Evolutionary conservation across 2,329 filamentous ascomycete species (phyloP).

Genomic region (Aspergillus spinulosporus): DNA sequence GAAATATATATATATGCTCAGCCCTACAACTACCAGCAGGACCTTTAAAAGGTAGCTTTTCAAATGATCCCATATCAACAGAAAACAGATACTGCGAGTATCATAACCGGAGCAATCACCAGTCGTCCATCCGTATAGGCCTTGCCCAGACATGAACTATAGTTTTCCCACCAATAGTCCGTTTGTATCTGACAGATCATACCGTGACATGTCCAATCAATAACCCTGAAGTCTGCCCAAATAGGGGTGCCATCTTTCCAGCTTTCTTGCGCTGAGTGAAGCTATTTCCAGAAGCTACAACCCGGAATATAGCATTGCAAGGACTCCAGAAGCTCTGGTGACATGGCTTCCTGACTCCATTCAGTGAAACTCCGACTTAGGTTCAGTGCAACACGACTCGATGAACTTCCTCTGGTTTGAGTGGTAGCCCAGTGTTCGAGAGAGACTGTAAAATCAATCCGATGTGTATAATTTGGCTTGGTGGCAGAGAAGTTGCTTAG

Average conservation of each 20-base stretch:
- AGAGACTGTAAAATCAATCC: neutral
- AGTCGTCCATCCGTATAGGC: no score
- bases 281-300: neutral
- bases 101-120: no score
- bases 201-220: neutral
- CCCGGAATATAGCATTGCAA: neutral
- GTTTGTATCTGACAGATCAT: constrained; percentile 10
- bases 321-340: neutral
- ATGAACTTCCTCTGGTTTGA: neutral
- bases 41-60: no score
- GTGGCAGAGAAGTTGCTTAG: neutral
- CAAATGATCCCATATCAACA: no score
- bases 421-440: neutral
- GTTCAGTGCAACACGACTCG: neutral
- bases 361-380: neutral
- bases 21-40: no score
- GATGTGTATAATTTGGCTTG: neutral
- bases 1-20: neutral
- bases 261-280: neutral
- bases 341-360: neutral
- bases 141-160: neutral
- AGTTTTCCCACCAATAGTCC: constrained; percentile 3
- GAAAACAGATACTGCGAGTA: no score
- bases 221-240: neutral
- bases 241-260: neutral